Base-by-base conservation (phyloP, 2,329 filamentous ascomycete species). In the Amesomyces nigricolor region DNA sequence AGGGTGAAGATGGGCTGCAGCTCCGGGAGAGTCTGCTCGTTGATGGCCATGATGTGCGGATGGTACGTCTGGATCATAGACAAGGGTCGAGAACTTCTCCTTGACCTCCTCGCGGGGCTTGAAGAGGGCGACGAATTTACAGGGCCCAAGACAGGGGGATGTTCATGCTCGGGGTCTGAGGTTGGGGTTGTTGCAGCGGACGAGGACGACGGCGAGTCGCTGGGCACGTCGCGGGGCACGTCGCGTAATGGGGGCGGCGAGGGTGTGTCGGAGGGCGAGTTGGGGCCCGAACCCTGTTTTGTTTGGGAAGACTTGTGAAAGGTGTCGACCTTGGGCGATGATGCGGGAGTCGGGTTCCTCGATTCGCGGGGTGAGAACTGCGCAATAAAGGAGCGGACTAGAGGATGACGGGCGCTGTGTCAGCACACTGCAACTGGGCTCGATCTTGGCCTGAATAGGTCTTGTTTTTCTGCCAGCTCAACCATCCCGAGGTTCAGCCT, bases 1-100 rank as follows among this genome's bases (percentile, higher is more conserved):
- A 90, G 94, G 58, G 83, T 89, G 72, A 97, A 97, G 66, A 97
- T 91, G 61, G 91, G 92, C 73, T 91, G 88, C 60, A 99, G 79
- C 77, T 99, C 94, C 38, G 94, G 91, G 60, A 94, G 84, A 30
- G 89, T 95, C 68, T 96, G 90, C 63, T 86, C 80, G 67, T 82
- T 83, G 61, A 94, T 79, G 66, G 95, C 89, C 86, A 95, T 91
- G 70, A 91, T 74, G 67, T 87, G 88, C 67, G 91, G 89, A 64
- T 91, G 86, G 72, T 91, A 91, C 58, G 88, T 85, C 70, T 94
- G 86, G 48, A 92, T 79, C 80, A 95, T 94, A 59, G 91, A 96
- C 72, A 87, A 76, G 35, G 91, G 91, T 58, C 91, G 81, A 8
- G 87, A 86, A 42, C 69, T 74, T 64, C 71, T 79, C 66, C 76